These are phyloP conservation scores for Neurospora sp. DNA, from an alignment of 495 filamentous ascomycete genomes.

Conservation along the genomic window DNA sequence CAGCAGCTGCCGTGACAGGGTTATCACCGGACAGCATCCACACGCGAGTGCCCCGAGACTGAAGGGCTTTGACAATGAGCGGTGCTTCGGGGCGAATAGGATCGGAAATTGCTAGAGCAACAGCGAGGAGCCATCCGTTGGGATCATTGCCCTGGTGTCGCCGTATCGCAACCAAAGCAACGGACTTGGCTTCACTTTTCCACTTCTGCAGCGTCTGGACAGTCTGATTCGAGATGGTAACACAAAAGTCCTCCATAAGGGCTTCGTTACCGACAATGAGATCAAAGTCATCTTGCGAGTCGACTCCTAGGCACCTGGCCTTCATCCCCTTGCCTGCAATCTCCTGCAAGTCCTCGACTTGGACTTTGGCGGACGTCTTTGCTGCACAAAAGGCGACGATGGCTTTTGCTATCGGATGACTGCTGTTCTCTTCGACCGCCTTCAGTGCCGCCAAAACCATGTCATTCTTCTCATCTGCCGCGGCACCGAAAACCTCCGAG, in stretches of 20 bases:
- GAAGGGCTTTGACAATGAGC: slow-evolving; percentile 55
- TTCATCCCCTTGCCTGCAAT: slow-evolving; percentile 73
- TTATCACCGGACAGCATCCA: slow-evolving; percentile 95
- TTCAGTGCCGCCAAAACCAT: slow-evolving; percentile 43
- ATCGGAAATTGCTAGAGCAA: slow-evolving; percentile 53
- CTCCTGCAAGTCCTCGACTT: slow-evolving; percentile 52
- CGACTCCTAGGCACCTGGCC: slow-evolving; percentile 48
- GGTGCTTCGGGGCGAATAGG: slow-evolving; percentile 69
- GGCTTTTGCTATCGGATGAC: slow-evolving; percentile 79
- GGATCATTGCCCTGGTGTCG: slow-evolving; percentile 1
- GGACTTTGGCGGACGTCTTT: slow-evolving; percentile 17
- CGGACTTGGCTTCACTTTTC: slow-evolving; percentile 63
- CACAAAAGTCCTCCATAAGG: slow-evolving; percentile 45
- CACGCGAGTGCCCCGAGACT: slow-evolving; percentile 54
- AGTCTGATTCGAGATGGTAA: slow-evolving; percentile 23
- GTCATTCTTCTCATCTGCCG: slow-evolving; percentile 4
- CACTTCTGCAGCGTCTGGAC: slow-evolving; percentile 46
- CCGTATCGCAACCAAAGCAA: slow-evolving; percentile 54
- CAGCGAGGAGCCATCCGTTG: slow-evolving; percentile 30
- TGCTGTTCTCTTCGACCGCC: slow-evolving; percentile 70
- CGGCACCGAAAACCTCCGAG: slow-evolving; percentile 37
- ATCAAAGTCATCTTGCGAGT: slow-evolving; percentile 36
- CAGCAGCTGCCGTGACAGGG: slow-evolving; percentile 57
- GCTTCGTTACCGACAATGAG: slow-evolving; percentile 78
- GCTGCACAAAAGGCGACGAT: slow-evolving; percentile 54